A percentile compares a stretch with the other conserved stretches of the same genome.
These are phyloP conservation scores for Diaporthe helianthi DNA, from an alignment of 2,329 filamentous ascomycete species.

Conservation along the genomic window DNA sequence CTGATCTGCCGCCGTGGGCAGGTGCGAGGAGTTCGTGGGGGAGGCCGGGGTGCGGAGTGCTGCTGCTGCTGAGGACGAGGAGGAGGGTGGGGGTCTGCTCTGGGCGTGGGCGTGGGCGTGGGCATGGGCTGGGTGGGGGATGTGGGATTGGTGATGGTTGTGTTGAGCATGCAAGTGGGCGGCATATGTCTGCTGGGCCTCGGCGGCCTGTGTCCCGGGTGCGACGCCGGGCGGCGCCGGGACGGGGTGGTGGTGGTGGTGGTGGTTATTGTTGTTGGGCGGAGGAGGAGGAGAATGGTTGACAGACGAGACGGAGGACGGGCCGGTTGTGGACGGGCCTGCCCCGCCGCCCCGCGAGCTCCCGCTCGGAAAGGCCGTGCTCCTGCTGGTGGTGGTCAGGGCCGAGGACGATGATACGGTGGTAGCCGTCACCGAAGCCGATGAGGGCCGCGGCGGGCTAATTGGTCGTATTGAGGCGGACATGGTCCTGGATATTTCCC, in stretches of 20 bases:
- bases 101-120: neutral
- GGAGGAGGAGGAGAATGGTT: conserved; percentile 4
- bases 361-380: conserved; percentile 31
- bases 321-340: conserved; percentile 31
- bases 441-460: conserved; percentile 33
- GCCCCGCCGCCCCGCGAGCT: conserved; percentile 20
- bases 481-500: conserved; percentile 29
- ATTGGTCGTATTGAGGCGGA: conserved; percentile 27
- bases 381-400: conserved; percentile 30
- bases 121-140: neutral
- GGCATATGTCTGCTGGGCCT: neutral
- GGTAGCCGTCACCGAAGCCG: conserved; percentile 34
- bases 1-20: conserved; percentile 52
- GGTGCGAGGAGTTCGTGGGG: conserved; percentile 43
- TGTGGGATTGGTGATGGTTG: neutral
- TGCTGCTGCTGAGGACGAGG: neutral
- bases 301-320: conserved; percentile 33
- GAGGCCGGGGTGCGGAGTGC: conserved; percentile 2
- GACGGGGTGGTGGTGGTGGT: neutral
- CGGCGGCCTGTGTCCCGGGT: conserved; percentile 7
- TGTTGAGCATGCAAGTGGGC: conserved; percentile 19
- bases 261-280: neutral
- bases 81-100: neutral
- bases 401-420: conserved; percentile 33
- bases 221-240: neutral